phyloP scores from a whole-genome alignment of 2,329 filamentous ascomycete genomes.

The Zopfia rhizophila region DNA sequence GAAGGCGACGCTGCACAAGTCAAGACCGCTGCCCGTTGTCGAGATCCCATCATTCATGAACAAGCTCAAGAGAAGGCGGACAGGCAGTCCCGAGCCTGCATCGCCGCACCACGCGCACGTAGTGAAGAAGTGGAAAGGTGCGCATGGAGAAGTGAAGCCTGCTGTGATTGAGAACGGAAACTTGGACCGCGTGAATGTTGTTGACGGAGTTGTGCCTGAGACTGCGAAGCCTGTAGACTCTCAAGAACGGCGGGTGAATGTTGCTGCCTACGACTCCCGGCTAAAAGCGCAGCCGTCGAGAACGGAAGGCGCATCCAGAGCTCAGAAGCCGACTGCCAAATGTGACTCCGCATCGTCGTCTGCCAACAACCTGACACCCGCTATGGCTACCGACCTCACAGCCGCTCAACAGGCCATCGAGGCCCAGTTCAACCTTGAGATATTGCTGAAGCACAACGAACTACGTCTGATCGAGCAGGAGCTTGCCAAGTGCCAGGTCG shows the following conservation, averaged over 20 bases:
- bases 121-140: constrained; percentile 52
- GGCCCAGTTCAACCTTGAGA: constrained; percentile 89
- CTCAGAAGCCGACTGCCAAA: constrained; percentile 34
- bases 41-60: constrained; percentile 58
- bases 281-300: constrained; percentile 40
- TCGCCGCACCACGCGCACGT: constrained; percentile 44
- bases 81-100: constrained; percentile 58
- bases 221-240: constrained; percentile 24
- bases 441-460: constrained; percentile 93
- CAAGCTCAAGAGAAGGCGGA: constrained; percentile 69
- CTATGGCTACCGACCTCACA: constrained; percentile 50
- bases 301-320: constrained; percentile 40
- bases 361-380: constrained; percentile 31
- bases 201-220: constrained; percentile 32
- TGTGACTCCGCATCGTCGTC: constrained; percentile 26
- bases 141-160: constrained; percentile 45
- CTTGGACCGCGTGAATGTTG: constrained; percentile 21
- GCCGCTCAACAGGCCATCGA: constrained; percentile 78
- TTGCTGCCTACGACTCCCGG: constrained; percentile 35
- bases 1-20: constrained; percentile 53
- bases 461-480: constrained; percentile 94
- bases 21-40: constrained; percentile 56
- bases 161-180: constrained; percentile 23
- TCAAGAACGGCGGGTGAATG: constrained; percentile 25
- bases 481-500: constrained; percentile 92